Conservation (phyloP, 768 basidiomycete genomes). For the Tricholoma saponaceum region DNA sequence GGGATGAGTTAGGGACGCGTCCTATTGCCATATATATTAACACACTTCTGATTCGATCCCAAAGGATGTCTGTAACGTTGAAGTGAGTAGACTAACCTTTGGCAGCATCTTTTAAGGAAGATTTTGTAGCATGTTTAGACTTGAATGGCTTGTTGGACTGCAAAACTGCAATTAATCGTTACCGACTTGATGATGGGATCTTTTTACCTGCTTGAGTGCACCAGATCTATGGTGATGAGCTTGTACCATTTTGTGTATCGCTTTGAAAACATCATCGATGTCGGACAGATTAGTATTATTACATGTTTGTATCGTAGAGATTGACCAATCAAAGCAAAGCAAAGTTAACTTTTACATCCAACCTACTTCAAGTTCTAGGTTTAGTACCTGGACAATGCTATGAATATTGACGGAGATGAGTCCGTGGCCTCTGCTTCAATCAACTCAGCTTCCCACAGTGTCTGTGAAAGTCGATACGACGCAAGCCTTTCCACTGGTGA, state of each 20-base stretch:
- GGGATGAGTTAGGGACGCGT: conserved; percentile 49
- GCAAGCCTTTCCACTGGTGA: not conserved
- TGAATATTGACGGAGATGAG: too few species aligned
- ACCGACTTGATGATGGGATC: not conserved
- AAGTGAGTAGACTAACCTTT: too few species aligned
- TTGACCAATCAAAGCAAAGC: not conserved
- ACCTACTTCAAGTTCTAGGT: not conserved
- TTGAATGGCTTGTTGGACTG: conserved; percentile 93
- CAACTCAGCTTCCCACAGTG: not conserved
- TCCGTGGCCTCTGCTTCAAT: not conserved
- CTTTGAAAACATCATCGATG: not conserved
- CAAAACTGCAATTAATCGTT: not conserved
- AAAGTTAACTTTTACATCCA: not conserved
- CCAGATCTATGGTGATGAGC: conserved; percentile 67
- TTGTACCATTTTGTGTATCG: conserved; percentile 31
- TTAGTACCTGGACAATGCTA: too few species aligned
- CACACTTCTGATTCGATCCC: not conserved
- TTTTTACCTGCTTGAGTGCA: conserved; percentile 76
- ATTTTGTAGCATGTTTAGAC: conserved; percentile 86
- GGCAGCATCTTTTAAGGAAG: conserved; percentile 74
- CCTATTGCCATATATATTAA: conserved; percentile 33
- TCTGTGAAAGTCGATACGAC: not conserved
- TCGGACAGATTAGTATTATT: not conserved
- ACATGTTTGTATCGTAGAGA: not conserved
- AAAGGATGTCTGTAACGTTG: not conserved